phyloP scores from a whole-genome alignment of 2,329 filamentous ascomycete genomes.

The Diatrype stigma region DNA sequence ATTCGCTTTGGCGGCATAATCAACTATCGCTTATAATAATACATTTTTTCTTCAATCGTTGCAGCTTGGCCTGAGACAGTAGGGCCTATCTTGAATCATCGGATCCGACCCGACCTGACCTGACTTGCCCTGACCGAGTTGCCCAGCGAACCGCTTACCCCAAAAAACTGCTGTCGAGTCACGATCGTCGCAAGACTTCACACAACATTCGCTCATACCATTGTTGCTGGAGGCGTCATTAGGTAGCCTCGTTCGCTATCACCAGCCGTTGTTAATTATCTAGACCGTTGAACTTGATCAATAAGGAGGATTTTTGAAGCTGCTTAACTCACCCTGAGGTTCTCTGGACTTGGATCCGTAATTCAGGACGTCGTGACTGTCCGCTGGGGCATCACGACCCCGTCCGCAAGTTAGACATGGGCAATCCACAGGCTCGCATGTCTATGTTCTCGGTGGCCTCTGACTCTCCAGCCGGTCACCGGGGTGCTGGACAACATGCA shows the following conservation, averaged over 20 bases:
- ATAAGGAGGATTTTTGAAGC: not conserved
- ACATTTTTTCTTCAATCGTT: conserved; percentile 13
- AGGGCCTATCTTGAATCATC: not conserved
- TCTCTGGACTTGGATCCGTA: not conserved
- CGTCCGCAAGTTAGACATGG: conserved; percentile 40
- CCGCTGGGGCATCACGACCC: conserved; percentile 34
- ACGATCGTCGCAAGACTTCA: not conserved
- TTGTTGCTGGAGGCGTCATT: not conserved
- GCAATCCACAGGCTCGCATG: conserved; percentile 50
- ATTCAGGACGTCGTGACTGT: conserved; percentile 31
- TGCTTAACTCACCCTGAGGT: not conserved
- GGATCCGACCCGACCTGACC: not conserved
- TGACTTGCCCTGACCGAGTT: not conserved
- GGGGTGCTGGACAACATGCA: conserved; percentile 61
- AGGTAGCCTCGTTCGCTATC: not conserved
- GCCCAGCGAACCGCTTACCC: not conserved
- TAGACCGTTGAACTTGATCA: not conserved
- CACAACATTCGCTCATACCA: not conserved
- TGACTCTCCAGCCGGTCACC: conserved; percentile 55
- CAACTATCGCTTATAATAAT: conserved; percentile 28
- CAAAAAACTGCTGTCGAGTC: not conserved
- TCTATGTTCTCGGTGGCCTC: conserved; percentile 67
- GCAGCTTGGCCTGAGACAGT: conserved; percentile 8
- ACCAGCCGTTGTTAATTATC: not conserved
- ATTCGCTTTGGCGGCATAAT: conserved; percentile 55